Base-by-base conservation (phyloP, 2,329 filamentous ascomycete species). In the Neocatenulostroma microsporum region DNA sequence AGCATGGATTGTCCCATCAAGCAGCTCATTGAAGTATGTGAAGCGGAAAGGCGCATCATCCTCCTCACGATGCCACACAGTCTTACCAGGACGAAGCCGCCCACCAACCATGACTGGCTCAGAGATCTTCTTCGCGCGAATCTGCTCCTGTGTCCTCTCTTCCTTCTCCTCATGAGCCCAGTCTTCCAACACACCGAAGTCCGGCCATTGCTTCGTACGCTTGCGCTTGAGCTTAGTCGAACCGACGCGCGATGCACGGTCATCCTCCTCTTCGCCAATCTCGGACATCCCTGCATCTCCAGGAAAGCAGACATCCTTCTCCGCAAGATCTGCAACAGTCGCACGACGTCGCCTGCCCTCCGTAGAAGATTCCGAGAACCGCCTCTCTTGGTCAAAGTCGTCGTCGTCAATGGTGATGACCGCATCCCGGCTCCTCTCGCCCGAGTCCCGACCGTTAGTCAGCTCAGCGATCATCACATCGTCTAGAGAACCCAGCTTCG, bases 21-120 rank as follows among this genome's bases (percentile, higher is more conserved):
- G 86, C 45, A 94, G 86, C 57, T 96, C 91, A 60, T 96, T 96
- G 71, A 98, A 98, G 61, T 98, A 98, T 0, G 91, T 96, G 60
- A 95, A 98, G 18, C 91, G 77, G 59, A 93, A 96, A 0, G 91
- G 91, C 0, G 82, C 78, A 47, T 95, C 89, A 42, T 94, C 88
- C 46, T 91, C 84, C 36, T 84, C 79, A 25, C 82, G 76, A 58
- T 86, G 89, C 89, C 89, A 98, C 11, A 76, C 75, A 49, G 83
- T 79, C 50, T 64, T 67, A 25, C 84, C 78, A 10, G 88, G 87
- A 4, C 91, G 79, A 29, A 98, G 66, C 36, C 91, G 77, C 1
- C 91, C 91, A 41, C 89, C 89, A 41, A 98, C 81, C 49, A 96
- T 76, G 54, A 95, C 80, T 8, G 91, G 91, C 57, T 98, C 91